Evolutionary conservation across 2,329 filamentous ascomycete species (phyloP), one percentile per base, ranked within the genome.

Genomic region (Dryadomyces sulphureus): DNA sequence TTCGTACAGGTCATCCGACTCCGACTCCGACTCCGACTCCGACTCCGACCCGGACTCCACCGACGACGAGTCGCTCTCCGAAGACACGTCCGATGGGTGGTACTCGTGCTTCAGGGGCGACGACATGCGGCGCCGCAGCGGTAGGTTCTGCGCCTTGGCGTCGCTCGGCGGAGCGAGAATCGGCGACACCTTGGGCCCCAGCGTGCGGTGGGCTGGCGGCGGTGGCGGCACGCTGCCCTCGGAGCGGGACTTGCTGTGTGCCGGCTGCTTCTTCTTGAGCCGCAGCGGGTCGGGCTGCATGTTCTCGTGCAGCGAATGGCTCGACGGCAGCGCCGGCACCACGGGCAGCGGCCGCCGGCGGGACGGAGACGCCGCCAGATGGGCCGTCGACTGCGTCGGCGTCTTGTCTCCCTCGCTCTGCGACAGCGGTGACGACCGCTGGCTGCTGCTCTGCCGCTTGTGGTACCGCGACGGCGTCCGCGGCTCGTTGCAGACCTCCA

Each of bases 21-120:
- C 72, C 8, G 64, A 70, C 27, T 69, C 66, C 32, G 67, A 52
- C 30, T 71, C 68, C n/a, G 75, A 70, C 27, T 69, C 66, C 32
- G 67, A 51, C 27, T 71, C 68, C n/a, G 75, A 72, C 21, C 69
- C 71, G 6, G 72, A 77, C 30, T 65, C 66, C 34, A 72, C 65
- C 7, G 77, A 77, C 38, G 76, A 74, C 0, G 78, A 80, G 40
- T 75, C 77, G 7, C 77, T 79, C 16, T 62, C 66, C 0, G 76
- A 79, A 0, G 74, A 78, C 41, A 69, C 62, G 43, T 80, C 76
- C 1, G 92, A 96, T 14, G 90, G 90, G 51, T 89, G 81, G 56
- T 95, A 98, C 64, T 98, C 90, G 59, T 96, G 90, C 65, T 98
- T 98, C 43, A 98, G 69, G 0, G 92, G 92, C 1, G 92, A 98